Evolutionary conservation across 768 basidiomycete genomes (phyloP), one percentile per base, ranked within the genome.

Genomic region (Boletus fagicola): DNA sequence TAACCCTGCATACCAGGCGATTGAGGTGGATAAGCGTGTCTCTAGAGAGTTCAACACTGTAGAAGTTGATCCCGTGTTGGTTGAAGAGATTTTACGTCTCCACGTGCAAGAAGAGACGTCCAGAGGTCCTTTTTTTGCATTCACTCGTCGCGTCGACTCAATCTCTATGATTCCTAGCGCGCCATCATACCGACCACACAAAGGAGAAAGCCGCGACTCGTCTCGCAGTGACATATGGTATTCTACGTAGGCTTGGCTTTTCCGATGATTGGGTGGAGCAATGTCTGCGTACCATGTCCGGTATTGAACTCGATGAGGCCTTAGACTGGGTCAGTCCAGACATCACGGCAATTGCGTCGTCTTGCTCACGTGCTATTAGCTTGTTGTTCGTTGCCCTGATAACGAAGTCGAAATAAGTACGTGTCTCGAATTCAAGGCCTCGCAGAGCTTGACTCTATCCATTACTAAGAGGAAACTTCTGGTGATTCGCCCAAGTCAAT

Each of bases 301-400:
- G 86, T 13, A 74, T 88, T 33, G 90, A 91, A 26, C 74, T 93
- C n/a, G 95, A 98, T 16, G 89, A 93, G 51, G 93, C 91, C 11
- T 81, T 90, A 52, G 88, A 94, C 67, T 98, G 96, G 96, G 93
- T 96, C 62, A 54, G 83, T 70, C 26, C 20, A 35, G 20, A 28
- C 24, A 50, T 49, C 26, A 16, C 2, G 4, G 53, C 33, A 24
- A 52, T 45, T 22, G 49, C 26, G 28, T 35, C 47, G 18, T 39
- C 51, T 33, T 44, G 10, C 61, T 63, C 44, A 69, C n/a, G 24
- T 40, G 30, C 20, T 18, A 31, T 42, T 24, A 93, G 92, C 77
- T 93, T 36, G 83, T 80, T 68, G 62, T 86, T 7, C 80, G 86
- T 69, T 88, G 84, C 66, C 66, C 81, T 11, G 80, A 84, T 55